Base-by-base conservation (phyloP, 129 eudicot genomes). In the Saposhnikovia divaricata region DNA sequence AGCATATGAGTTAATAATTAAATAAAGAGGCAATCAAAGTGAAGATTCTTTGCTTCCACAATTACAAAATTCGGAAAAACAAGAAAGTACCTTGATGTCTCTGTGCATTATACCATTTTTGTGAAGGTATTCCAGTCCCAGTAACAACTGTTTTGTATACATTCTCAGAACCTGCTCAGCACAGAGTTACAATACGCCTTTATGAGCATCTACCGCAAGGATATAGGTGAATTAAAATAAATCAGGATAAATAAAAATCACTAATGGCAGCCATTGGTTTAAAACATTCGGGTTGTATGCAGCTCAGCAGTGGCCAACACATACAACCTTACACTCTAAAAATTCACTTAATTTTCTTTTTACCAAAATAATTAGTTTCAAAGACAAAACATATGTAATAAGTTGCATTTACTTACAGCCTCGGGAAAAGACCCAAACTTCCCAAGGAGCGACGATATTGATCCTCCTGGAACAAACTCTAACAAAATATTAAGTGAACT, bases 401-500 rank as follows among this genome's bases (percentile, higher is more conserved):
- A 72, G 38, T 47, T 38, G 40, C 21, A 76, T 72, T 74, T 77
- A 85, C 99, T 89, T 85, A 95, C 99, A 80, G 99, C 92, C 84
- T 95, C 99, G 19, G 99, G 99, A 53, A 95, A 95, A 74, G 99
- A 95, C 81, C 99, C 99, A 79, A 95, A 95, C 65, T 95, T 95
- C 75, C 97, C 97, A 68, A 95, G 83, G 78, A 95, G 99, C 46
- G 99, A 95, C 4, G 96, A 88, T 68, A 95, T 95, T 50, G 97
- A 92, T 85, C 97, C 98, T 84, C 98, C 98, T 0, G 98, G 96
- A 84, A 95, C 98, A 85, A 95, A 95, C 86, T 95, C 98, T 83
- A 95, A 86, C 84, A 95, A 89, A 65, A 95, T 95, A 85, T 95
- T 92, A 66, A 95, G 77, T 0, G 98, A 93, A n/a, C 88, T 92